Conservation (phyloP, 2,329 filamentous ascomycete species). For the Cladosporium sp. region DNA sequence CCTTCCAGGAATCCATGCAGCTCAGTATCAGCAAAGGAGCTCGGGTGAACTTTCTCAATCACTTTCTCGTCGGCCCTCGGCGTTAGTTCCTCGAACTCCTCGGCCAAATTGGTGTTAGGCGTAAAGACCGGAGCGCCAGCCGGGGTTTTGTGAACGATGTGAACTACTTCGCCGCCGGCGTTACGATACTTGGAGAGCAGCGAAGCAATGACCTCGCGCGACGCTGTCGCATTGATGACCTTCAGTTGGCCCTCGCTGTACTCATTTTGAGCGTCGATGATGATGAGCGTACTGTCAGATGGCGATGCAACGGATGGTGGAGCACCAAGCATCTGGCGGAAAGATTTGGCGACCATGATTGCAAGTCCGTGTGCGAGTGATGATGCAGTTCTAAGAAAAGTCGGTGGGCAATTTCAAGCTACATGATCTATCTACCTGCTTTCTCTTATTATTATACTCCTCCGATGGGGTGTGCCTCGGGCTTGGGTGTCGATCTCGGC, state of each 20-base stretch:
- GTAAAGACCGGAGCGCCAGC: conserved; percentile 67
- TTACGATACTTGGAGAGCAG: conserved; percentile 62
- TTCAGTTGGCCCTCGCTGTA: conserved; percentile 61
- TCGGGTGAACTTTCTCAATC: conserved; percentile 60
- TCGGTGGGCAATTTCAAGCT: too few relatives aligned
- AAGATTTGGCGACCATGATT: conserved; percentile 35
- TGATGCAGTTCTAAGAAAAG: too few relatives aligned
- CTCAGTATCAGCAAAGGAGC: conserved; percentile 61
- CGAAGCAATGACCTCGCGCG: conserved; percentile 56
- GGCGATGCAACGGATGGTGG: conserved; percentile 57
- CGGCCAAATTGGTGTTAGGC: conserved; percentile 58
- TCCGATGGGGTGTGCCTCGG: too few relatives aligned
- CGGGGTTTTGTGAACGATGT: conserved; percentile 61
- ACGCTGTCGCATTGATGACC: conserved; percentile 54
- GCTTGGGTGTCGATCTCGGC: too few relatives aligned
- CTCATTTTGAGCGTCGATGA: conserved; percentile 72
- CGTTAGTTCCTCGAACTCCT: conserved; percentile 61
- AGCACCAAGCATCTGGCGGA: conserved; percentile 57
- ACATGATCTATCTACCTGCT: too few relatives aligned
- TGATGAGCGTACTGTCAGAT: conserved; percentile 61
- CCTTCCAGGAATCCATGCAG: conserved; percentile 56
- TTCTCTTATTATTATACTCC: too few relatives aligned
- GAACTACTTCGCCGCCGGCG: conserved; percentile 56
- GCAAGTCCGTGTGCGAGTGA: neutral
- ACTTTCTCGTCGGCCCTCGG: conserved; percentile 57